Base-by-base conservation (phyloP, 1,284 basidiomycete genomes). In the Cutaneotrichosporon sp. region DNA sequence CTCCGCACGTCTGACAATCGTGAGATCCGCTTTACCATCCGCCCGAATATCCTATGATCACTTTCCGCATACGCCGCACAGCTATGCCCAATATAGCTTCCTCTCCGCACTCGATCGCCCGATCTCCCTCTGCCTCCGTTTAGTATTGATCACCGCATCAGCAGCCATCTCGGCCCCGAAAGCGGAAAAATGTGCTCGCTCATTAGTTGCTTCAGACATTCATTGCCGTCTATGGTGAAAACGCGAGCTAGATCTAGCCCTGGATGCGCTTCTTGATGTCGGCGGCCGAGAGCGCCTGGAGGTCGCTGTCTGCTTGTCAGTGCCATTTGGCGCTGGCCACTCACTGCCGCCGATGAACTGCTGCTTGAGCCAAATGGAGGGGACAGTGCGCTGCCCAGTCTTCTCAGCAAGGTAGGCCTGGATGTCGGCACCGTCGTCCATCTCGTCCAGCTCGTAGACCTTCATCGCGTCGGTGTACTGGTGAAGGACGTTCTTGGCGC, bases 321-420 rank as follows among this genome's bases (percentile, higher is more conserved):
- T 16, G 2, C 26, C 1, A 5, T 10, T 21, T 22, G 4, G 22
- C 5, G 22, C 11, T 5, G 10, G 22, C 9, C 21, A 51, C 32
- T 73, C 75, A 72, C 74, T 76, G 46, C 80, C 80, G 49, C 80
- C 80, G 61, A 81, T 77, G 72, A 78, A 78, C 71, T 81, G 51
- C 69, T 77, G 66, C 63, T 71, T 72, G 73, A 81, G 77, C 70
- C 73, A 81, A 46, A 81, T 71, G 65, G 79, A 74, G 58, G 80
- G 80, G 31, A 81, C 80, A 61, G 80, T 80, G 40, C 74, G 63
- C 70, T 80, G 78, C 52, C 78, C 78, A 65, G 74, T 78, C 52
- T 77, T 67, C 57, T 69, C 53, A 56, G 72, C 71, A 59, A 81
- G 75, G 73, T 80, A 78, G 31, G 67, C 70, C 68, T 81, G 80